Evolutionary conservation across 2,329 filamentous ascomycete species (phyloP).

Genomic region (Trichoderma endophyticum): DNA sequence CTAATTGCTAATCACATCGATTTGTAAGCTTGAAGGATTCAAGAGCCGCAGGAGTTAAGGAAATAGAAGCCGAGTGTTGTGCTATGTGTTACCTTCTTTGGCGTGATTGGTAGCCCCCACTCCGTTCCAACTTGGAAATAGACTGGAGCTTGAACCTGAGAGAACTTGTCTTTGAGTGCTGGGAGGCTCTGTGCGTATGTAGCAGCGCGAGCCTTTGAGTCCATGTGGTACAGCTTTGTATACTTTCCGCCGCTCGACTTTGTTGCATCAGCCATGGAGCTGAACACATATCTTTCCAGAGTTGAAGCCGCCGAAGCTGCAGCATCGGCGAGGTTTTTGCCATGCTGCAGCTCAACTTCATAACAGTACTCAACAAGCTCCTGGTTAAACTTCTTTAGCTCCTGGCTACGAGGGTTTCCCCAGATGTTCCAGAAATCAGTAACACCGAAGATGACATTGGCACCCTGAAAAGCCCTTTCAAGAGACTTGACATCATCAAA

Average conservation of each 20-base stretch:
- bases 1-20: conserved; percentile 6
- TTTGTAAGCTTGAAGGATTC: not conserved
- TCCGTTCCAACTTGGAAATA: conserved; percentile 20
- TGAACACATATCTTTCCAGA: conserved; percentile 40
- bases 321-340: conserved; percentile 36
- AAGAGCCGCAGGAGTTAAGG: not conserved
- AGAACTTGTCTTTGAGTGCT: conserved; percentile 16
- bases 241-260: conserved; percentile 42
- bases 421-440: conserved; percentile 30
- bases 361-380: conserved; percentile 25
- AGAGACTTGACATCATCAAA: conserved; percentile 23
- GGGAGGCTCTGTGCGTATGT: conserved; percentile 27
- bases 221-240: conserved; percentile 40
- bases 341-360: conserved; percentile 37
- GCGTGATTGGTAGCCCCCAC: conserved; percentile 21
- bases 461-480: conserved; percentile 24
- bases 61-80: not conserved
- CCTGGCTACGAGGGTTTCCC: conserved; percentile 40
- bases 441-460: conserved; percentile 29
- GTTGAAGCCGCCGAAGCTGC: conserved; percentile 29
- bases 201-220: conserved; percentile 37
- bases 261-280: conserved; percentile 34
- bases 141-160: conserved; percentile 21
- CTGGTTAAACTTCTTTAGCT: conserved; percentile 30
- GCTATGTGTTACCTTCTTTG: conserved; percentile 18